A percentile compares a stretch with the other conserved stretches of the same genome.
Conservation (phyloP, 495 filamentous ascomycete species). For the Tuber microsphaerosporum region DNA sequence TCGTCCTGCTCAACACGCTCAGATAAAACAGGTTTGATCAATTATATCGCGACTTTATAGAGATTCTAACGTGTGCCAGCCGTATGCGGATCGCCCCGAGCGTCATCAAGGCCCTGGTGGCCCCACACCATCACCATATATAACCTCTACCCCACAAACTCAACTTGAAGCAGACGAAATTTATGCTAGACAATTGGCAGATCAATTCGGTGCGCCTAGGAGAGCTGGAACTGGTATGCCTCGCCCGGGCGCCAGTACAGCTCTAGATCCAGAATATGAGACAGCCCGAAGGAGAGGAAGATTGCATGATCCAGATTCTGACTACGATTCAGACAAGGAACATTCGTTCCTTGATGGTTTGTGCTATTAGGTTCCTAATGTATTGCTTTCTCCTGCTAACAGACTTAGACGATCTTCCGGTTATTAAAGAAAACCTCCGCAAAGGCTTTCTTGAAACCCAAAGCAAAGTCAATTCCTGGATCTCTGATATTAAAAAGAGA, state of each 20-base stretch:
- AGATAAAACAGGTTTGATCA: constrained; percentile 13
- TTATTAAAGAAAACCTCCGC: constrained; percentile 84
- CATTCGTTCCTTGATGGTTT: constrained; percentile 84
- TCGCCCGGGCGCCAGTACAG: background rate
- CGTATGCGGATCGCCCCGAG: constrained; percentile 19
- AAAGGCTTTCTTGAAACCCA: constrained; percentile 96
- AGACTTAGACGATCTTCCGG: constrained; percentile 71
- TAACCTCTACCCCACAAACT: constrained; percentile 56
- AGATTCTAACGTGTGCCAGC: constrained; percentile 9
- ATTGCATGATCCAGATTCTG: constrained; percentile 43
- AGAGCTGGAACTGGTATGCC: constrained; percentile 25
- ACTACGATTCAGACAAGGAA: constrained; percentile 55
- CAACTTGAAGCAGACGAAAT: constrained; percentile 87
- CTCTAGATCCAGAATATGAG: background rate
- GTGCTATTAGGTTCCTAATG: constrained; percentile 11
- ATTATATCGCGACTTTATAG: background rate
- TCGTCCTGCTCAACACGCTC: constrained; percentile 13
- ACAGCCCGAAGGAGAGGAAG: background rate
- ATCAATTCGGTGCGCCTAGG: constrained; percentile 53
- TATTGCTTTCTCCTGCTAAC: constrained; percentile 15
- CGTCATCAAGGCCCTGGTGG: constrained; percentile 6
- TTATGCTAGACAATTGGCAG: constrained; percentile 87
- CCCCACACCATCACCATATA: constrained; percentile 8
- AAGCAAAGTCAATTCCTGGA: constrained; percentile 84
- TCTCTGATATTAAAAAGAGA: constrained; percentile 79